A percentile compares a stretch with the other conserved stretches of the same genome.
Evolutionary conservation across 2,329 filamentous ascomycete genomes (phyloP).

Genomic region (Penicillium thymicola): DNA sequence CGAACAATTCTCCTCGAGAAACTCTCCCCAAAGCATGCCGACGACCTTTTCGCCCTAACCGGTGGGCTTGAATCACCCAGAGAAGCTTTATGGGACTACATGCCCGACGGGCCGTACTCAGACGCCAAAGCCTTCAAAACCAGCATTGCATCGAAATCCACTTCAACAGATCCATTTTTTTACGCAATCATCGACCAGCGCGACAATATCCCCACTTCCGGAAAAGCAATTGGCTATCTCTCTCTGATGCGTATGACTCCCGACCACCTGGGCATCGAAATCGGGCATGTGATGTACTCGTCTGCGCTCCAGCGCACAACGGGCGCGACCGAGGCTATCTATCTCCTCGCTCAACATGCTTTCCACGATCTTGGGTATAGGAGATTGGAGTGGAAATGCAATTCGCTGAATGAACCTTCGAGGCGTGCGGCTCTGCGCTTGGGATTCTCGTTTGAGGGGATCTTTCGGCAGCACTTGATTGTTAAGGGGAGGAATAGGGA

Average conservation of each 20-base stretch:
- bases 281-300: conserved; percentile 56
- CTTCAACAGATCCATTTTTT: conserved; percentile 39
- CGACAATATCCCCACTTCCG: conserved; percentile 17
- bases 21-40: conserved; percentile 27
- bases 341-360: conserved; percentile 53
- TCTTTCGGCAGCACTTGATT: conserved; percentile 61
- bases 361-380: conserved; percentile 56
- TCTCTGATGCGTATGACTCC: conserved; percentile 48
- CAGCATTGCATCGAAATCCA: conserved; percentile 22
- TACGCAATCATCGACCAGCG: conserved; percentile 45
- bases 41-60: conserved; percentile 29
- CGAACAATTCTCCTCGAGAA: conserved; percentile 29
- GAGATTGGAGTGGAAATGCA: conserved; percentile 64
- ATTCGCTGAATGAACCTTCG: conserved; percentile 55
- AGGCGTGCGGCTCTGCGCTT: conserved; percentile 54
- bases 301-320: conserved; percentile 52
- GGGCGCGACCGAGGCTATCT: conserved; percentile 57
- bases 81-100: conserved; percentile 42
- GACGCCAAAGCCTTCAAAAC: conserved; percentile 30
- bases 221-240: conserved; percentile 44
- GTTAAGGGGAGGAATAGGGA: conserved; percentile 57
- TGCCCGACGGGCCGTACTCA: conserved; percentile 37
- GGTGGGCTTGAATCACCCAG: conserved; percentile 20
- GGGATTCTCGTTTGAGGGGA: conserved; percentile 59
- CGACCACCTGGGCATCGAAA: conserved; percentile 52